Evolutionary conservation across 192 early-diverging fungal species (phyloP).

Genomic region (Chytriomyces sp.): DNA sequence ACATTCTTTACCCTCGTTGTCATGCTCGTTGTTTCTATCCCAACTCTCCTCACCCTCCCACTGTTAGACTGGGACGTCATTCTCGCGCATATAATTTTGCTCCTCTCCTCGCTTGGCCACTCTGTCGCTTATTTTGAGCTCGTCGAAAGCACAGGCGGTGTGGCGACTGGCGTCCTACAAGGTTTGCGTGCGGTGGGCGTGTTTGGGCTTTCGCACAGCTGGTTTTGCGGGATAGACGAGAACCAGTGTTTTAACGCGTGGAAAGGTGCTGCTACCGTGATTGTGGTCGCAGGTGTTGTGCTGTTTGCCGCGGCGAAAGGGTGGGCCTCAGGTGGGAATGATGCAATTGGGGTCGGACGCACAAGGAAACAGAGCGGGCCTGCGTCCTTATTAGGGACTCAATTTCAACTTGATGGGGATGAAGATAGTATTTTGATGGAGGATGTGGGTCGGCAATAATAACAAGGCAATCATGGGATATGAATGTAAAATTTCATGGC

Average conservation of each 20-base stretch:
- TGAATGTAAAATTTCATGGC: too few relatives aligned
- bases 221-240: constrained; percentile 44
- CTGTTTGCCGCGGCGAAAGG: constrained; percentile 48
- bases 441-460: not conserved
- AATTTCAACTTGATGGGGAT: too few relatives aligned
- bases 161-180: constrained; percentile 54
- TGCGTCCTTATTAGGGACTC: too few relatives aligned
- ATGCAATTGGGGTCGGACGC: not conserved
- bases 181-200: constrained; percentile 50
- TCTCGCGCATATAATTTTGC: constrained; percentile 34
- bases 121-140: constrained; percentile 50
- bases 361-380: not conserved
- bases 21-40: constrained; percentile 40
- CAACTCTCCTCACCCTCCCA: constrained; percentile 34
- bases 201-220: constrained; percentile 42
- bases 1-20: constrained; percentile 30
- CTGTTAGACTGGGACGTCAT: constrained; percentile 37
- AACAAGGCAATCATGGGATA: not conserved
- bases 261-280: constrained; percentile 45
- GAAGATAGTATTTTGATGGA: not conserved
- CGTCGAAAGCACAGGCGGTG: constrained; percentile 47
- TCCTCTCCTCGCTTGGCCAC: constrained; percentile 43
- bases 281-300: constrained; percentile 47
- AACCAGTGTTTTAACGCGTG: constrained; percentile 43
- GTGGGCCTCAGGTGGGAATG: not conserved